Conservation (phyloP, 768 basidiomycete genomes). For the Mrakia gelida region DNA sequence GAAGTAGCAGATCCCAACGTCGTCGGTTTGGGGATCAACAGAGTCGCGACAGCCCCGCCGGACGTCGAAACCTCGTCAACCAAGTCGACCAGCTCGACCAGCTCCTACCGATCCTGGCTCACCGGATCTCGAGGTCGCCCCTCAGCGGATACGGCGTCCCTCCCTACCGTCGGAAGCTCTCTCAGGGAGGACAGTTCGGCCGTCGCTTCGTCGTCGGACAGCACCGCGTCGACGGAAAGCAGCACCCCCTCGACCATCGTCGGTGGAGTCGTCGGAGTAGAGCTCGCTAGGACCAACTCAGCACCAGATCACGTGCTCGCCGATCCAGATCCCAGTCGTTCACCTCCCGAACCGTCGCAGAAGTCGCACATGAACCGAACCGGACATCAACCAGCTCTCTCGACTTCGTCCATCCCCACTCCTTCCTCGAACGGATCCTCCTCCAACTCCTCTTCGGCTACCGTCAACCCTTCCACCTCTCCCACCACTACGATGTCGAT, state of each 20-base stretch:
- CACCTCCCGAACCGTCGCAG: background rate
- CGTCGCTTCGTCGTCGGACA: slow-evolving; percentile 16
- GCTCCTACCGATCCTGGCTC: slow-evolving; percentile 18
- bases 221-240: slow-evolving; percentile 2
- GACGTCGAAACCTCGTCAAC: background rate
- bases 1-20: background rate
- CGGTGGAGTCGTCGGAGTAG: background rate
- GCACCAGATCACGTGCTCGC: background rate
- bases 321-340: background rate
- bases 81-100: background rate
- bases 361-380: background rate
- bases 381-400: background rate
- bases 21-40: slow-evolving; percentile 25
- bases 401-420: slow-evolving; percentile 11
- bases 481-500: slow-evolving; percentile 50
- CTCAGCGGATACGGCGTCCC: background rate
- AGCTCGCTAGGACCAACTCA: slow-evolving; percentile 7
- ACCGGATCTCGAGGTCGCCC: background rate
- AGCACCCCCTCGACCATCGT: background rate
- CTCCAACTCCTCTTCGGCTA: slow-evolving; percentile 49
- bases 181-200: background rate
- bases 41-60: slow-evolving; percentile 36
- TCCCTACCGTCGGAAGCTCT: background rate
- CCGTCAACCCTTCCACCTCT: slow-evolving; percentile 74
- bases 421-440: slow-evolving; percentile 33